Percentiles rank a stretch among this genome's conserved stretches.
Conservation (phyloP, 345 rosid species). For the Populus ilicifolia region DNA sequence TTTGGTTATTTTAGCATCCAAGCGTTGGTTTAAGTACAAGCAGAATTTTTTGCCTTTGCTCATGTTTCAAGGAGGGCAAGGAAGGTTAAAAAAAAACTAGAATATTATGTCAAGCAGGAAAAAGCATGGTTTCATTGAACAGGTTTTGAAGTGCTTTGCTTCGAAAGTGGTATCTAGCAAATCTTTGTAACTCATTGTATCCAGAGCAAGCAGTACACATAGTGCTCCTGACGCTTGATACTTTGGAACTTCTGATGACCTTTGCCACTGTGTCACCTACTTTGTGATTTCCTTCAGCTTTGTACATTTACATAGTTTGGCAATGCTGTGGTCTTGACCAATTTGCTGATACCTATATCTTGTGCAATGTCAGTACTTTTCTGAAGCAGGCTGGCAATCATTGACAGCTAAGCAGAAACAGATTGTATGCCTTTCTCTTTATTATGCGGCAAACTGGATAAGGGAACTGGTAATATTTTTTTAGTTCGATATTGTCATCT, state of each 20-base stretch:
- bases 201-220: neutral
- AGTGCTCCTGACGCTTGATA: neutral
- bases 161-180: neutral
- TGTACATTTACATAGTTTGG: neutral
- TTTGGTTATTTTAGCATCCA: neutral
- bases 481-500: constrained; percentile 11
- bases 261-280: neutral
- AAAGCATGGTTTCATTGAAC: neutral
- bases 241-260: neutral
- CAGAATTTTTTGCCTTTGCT: neutral
- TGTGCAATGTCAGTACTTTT: constrained; percentile 54
- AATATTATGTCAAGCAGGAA: neutral
- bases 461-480: constrained; percentile 60
- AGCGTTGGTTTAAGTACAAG: neutral
- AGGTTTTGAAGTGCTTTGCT: neutral
- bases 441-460: constrained; percentile 73
- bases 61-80: neutral
- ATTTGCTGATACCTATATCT: constrained; percentile 29
- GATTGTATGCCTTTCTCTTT: constrained; percentile 55
- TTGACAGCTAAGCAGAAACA: constrained; percentile 66
- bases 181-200: neutral
- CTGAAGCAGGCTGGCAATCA: constrained; percentile 47
- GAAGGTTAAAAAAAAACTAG: neutral
- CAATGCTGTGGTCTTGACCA: neutral
- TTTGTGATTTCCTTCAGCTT: neutral